Evolutionary conservation across 1,139 yeast species (phyloP), one percentile per base, ranked within the genome.

Genomic region (Geotrichum phurueaensis): DNA sequence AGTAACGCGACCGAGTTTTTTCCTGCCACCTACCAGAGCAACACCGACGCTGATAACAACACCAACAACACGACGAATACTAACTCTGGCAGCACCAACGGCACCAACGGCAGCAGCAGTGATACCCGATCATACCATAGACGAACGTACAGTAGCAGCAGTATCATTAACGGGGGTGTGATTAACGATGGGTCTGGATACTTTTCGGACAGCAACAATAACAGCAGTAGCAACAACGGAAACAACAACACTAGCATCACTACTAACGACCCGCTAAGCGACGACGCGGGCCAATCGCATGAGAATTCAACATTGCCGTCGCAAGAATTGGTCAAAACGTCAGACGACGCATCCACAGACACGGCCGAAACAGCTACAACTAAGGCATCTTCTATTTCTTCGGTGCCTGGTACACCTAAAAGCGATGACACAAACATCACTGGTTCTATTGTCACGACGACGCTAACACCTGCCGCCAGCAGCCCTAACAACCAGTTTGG

Each of bases 81-180:
- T 20, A 48, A 48, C 29, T 48, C 51, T 22, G 54, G 18, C 47
- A 50, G 13, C 13, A 15, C 25, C 22, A 45, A 27, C 51, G 39
- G 39, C 23, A 52, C 27, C 45, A 33, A 31, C 13, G 48, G 23
- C 3, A 45, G 22, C 27, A 15, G 54, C 47, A 49, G 47, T 6
- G 62, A 56, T 18, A 31, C 53, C 5, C 59, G 62, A 2, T 55
- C 62, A n/a, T 50, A 54, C 23, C 57, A 59, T 31, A 53, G 63
- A 10, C 53, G 60, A 7, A 57, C 63, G 36, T 61, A 63, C 23
- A 54, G 57, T 27, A 53, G 56, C 39, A 56, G 51, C 49, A 51
- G 59, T 54, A 55, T 59, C 43, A 54, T 58, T 15, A 57, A 56
- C 54, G 60, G 63, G 29, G 61, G 60, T 10, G 56, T 53, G 20